Evolutionary conservation across 345 rosid genomes (phyloP).

Genomic region (Syzygium jambos): DNA sequence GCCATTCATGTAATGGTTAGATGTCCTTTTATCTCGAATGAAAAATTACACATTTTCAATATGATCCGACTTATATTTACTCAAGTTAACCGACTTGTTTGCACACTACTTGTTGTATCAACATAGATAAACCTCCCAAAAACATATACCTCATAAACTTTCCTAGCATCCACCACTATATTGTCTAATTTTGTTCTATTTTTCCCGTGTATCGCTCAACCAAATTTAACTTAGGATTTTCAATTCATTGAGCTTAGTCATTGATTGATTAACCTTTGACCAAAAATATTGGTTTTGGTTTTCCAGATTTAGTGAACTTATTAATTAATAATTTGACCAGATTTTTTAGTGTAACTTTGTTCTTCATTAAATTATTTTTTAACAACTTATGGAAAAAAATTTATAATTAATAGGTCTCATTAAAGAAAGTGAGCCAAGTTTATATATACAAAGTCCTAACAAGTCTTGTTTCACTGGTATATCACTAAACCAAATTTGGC

Average conservation of each 20-base stretch:
- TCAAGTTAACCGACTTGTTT: background rate
- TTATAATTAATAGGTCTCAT: background rate
- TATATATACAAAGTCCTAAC: too few relatives aligned
- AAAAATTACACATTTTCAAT: background rate
- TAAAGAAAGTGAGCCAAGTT: background rate
- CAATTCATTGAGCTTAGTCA: background rate
- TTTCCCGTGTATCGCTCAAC: too few relatives aligned
- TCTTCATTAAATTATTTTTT: background rate
- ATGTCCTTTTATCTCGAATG: background rate
- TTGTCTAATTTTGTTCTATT: background rate
- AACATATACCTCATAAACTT: background rate
- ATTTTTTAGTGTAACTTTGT: background rate
- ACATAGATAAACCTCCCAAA: background rate
- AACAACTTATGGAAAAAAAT: background rate
- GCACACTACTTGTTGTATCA: background rate
- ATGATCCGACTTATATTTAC: background rate
- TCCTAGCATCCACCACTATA: background rate
- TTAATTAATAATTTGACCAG: background rate
- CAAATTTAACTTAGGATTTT: background rate
- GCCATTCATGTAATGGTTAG: background rate
- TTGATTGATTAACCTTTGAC: background rate
- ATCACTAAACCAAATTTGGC: background rate
- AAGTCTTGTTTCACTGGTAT: background rate
- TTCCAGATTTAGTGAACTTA: background rate
- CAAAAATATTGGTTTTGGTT: background rate